phyloP scores from a whole-genome alignment of 2,329 filamentous ascomycete species.

The Hirsutella minnesotensis region DNA sequence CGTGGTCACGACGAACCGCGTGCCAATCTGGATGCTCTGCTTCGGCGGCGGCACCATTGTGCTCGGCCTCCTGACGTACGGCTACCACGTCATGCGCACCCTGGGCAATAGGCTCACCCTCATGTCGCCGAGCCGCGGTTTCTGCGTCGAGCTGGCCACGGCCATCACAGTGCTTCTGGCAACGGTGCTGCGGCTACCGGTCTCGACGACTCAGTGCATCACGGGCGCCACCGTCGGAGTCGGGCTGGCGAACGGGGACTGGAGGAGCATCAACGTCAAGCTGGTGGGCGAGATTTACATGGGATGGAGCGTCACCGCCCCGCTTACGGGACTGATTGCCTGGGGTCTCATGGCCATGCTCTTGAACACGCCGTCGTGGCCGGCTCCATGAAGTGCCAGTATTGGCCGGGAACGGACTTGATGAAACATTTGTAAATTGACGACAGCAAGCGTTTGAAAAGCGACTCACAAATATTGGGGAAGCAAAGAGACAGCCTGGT shows the following conservation, averaged over 20 bases:
- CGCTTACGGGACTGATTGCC: conserved; percentile 7
- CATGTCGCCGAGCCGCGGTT: conserved; percentile 40
- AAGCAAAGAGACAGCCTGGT: too few species aligned
- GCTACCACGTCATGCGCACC: conserved; percentile 50
- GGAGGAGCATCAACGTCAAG: conserved; percentile 35
- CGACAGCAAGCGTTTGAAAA: too few species aligned
- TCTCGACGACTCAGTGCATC: conserved; percentile 43
- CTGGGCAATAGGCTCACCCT: conserved; percentile 44
- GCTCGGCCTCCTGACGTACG: conserved; percentile 49
- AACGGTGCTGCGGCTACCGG: conserved; percentile 36
- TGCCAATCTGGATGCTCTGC: conserved; percentile 38
- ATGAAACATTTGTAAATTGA: too few species aligned
- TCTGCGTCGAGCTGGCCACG: conserved; percentile 37
- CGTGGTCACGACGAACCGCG: conserved; percentile 21
- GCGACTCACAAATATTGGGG: too few species aligned
- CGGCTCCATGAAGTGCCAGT: neutral
- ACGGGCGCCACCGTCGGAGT: conserved; percentile 39
- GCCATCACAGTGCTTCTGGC: conserved; percentile 42
- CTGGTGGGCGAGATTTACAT: conserved; percentile 34
- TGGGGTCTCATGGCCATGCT: neutral
- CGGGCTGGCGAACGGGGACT: conserved; percentile 37
- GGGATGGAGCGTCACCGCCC: conserved; percentile 40
- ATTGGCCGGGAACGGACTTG: too few species aligned
- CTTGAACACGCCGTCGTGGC: neutral
- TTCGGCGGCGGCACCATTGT: conserved; percentile 36